Evolutionary conservation across 1,139 yeast species (phyloP), one percentile per base, ranked within the genome.

Genomic region (Geotrichum australiense): DNA sequence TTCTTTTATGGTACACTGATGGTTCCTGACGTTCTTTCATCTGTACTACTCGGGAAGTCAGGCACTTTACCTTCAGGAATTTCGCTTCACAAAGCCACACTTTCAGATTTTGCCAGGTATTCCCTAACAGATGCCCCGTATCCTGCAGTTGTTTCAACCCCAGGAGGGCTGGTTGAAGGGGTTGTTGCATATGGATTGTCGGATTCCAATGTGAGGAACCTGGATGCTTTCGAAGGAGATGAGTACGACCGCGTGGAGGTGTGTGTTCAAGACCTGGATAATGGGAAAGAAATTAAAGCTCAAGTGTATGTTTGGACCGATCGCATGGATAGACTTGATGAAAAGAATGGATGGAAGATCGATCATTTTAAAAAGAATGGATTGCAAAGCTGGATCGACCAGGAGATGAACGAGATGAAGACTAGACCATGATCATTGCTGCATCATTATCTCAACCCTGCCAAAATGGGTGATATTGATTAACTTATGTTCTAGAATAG

Each of bases 171-270:
- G 2, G 63, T 60, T 2, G 23, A 35, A 2, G 65, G 65, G 1
- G 50, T 53, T 10, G 51, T 61, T 4, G 64, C 53, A 2, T 53
- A 49, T 39, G 50, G 54, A 23, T 39, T 61, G 3, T 48, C 53
- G 5, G 47, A 37, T 1, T 49, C 35, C 4, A 56, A 55, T 11
- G 26, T 61, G 5, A 22, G 25, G 8, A 51, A 43, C 26, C 50
- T 61, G 12, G 65, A 61, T 37, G 38, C 39, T 2, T 61, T 61
- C 44, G 65, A 61, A 41, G 64, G 63, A 1, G 57, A 53, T 26
- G 64, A 61, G 39, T 61, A 61, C 41, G 35, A 31, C 11, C 50
- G 64, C 15, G 43, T 41, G 29, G 15, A 16, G n/a, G 55, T 59
- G 2, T 25, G 35, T 0, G 58, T 58, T 2, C 27, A 30, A 3